A percentile compares a stretch with the other conserved stretches of the same genome.
phyloP scores from a whole-genome alignment of 1,284 basidiomycete species.

The Microbotryum lychnidis-dioicae region DNA sequence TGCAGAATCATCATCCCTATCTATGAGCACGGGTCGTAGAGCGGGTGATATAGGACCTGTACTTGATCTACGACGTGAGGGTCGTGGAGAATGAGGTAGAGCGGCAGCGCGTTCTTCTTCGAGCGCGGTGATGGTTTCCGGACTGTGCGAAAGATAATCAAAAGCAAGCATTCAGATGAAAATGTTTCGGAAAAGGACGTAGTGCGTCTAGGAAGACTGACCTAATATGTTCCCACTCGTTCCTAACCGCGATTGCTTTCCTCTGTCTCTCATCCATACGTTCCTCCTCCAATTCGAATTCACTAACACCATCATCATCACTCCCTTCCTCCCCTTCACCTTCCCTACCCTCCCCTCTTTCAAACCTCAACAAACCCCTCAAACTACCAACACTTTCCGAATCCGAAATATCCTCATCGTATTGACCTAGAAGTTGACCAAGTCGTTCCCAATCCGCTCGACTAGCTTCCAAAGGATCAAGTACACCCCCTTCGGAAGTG shows the following conservation, averaged over 20 bases:
- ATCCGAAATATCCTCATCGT: conserved; percentile 31
- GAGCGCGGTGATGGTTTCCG: conserved; percentile 30
- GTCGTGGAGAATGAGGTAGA: conserved; percentile 16
- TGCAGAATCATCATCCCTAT: conserved; percentile 25
- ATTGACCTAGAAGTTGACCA: conserved; percentile 31
- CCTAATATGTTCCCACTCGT: conserved; percentile 32
- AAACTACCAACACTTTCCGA: conserved; percentile 32
- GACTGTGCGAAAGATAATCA: conserved; percentile 7
- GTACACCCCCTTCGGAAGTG: not conserved
- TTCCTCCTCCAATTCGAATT: conserved; percentile 25
- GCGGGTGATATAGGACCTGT: conserved; percentile 30
- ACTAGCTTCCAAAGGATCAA: conserved; percentile 17
- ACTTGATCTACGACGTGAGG: conserved; percentile 18
- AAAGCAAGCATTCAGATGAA: no score
- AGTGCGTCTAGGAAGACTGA: not conserved
- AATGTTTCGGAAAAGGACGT: no score
- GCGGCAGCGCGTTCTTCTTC: conserved; percentile 26
- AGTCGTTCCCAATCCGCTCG: conserved; percentile 34
- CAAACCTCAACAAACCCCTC: conserved; percentile 27
- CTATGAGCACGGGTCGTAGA: conserved; percentile 28
- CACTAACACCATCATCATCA: conserved; percentile 31
- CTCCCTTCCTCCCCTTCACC: conserved; percentile 24
- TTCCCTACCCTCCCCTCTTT: not conserved
- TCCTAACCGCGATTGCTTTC: not conserved
- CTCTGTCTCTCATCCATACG: conserved; percentile 10